Percentiles rank a stretch among this genome's conserved stretches.
Conservation (phyloP, 192 early-diverging fungal genomes). For the Dispira parvispora region DNA sequence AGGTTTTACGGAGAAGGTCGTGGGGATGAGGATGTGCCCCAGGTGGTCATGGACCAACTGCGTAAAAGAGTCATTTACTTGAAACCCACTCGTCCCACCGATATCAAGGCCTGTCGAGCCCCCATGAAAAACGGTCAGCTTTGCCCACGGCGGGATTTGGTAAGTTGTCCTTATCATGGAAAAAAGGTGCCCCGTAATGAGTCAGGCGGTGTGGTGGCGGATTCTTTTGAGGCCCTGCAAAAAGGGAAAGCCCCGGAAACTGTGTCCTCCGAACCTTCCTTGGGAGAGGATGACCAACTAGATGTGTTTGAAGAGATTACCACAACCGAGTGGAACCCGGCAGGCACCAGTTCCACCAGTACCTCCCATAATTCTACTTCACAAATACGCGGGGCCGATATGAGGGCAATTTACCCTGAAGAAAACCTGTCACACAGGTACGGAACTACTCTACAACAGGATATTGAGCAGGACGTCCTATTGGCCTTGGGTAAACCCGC, state of each 20-base stretch:
- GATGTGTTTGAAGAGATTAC: slow-evolving; percentile 2
- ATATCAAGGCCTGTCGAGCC: slow-evolving; percentile 42
- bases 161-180: slow-evolving; percentile 52
- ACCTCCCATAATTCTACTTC: not conserved
- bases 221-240: not conserved
- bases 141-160: slow-evolving; percentile 43
- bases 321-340: no score
- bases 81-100: slow-evolving; percentile 17
- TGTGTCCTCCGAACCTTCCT: not conserved
- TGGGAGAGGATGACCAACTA: not conserved
- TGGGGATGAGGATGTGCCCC: slow-evolving; percentile 35
- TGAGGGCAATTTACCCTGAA: not conserved
- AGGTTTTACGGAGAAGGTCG: slow-evolving; percentile 46
- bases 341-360: not conserved
- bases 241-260: not conserved
- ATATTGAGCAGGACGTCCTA: slow-evolving; percentile 4
- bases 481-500: not conserved
- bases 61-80: slow-evolving; percentile 38
- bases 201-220: slow-evolving; percentile 4
- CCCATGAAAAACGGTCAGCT: slow-evolving; percentile 41
- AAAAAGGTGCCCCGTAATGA: slow-evolving; percentile 40
- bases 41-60: slow-evolving; percentile 29
- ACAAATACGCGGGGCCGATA: not conserved
- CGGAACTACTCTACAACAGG: not conserved
- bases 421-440: not conserved